phyloP scores from a whole-genome alignment of 768 basidiomycete species.

The Naganishia randhawae region DNA sequence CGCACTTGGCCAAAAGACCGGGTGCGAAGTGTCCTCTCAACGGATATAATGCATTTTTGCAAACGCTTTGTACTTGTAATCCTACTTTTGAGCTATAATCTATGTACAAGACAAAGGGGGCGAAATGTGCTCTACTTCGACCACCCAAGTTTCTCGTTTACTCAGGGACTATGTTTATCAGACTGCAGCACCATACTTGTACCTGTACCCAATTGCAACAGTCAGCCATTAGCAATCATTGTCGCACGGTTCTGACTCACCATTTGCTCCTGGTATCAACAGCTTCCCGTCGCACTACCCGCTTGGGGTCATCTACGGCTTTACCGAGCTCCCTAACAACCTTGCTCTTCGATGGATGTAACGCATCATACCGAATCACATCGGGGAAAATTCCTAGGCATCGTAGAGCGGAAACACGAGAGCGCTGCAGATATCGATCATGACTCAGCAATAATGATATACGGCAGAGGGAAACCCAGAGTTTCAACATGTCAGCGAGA shows the following conservation, averaged over 20 bases:
- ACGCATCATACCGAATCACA: slow-evolving; percentile 71
- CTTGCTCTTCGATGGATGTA: slow-evolving; percentile 71
- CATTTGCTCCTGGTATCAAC: slow-evolving; percentile 66
- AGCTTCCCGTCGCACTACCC: slow-evolving; percentile 76
- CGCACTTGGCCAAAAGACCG: too few species aligned
- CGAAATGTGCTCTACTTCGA: background rate
- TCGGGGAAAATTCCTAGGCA: slow-evolving; percentile 71
- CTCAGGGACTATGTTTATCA: background rate
- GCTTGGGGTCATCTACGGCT: slow-evolving; percentile 82
- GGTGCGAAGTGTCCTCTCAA: too few species aligned
- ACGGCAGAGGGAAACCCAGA: slow-evolving; percentile 1
- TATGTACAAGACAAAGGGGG: background rate
- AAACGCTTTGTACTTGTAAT: background rate
- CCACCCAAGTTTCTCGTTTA: background rate
- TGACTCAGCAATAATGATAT: background rate
- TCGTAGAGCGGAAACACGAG: slow-evolving; percentile 69
- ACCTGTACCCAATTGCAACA: background rate
- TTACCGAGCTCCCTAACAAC: slow-evolving; percentile 72
- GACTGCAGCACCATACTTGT: background rate
- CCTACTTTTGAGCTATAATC: background rate
- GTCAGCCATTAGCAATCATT: background rate
- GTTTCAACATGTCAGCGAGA: too few species aligned
- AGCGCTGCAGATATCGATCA: slow-evolving; percentile 56
- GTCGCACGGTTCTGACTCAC: slow-evolving; percentile 36
- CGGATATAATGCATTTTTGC: background rate